Evolutionary conservation across 2,329 filamentous ascomycete genomes (phyloP), one percentile per base, ranked within the genome.

Genomic region (Parastagonospora nodorum): DNA sequence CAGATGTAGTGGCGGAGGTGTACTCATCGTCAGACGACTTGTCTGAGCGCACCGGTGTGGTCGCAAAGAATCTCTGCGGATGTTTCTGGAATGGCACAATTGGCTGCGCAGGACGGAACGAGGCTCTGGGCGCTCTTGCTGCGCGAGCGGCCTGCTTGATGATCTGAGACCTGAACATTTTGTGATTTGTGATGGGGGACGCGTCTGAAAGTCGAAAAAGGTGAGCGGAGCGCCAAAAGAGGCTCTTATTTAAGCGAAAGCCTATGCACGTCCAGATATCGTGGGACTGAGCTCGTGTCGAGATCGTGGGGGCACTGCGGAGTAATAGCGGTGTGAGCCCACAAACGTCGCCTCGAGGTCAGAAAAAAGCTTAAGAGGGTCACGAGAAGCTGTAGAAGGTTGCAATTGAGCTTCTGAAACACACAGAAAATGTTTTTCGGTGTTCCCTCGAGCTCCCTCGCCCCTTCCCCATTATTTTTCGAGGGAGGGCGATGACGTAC

Each of bases 121-220:
- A 50, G 45, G 60, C 50, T 50, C 64, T 67, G n/a, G 69, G 64
- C 51, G 58, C 50, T 41, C 51, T 52, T 42, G 64, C 55, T 35
- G 65, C 61, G 38, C 69, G 64, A 29, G 63, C 61, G 32, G 65
- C 54, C 35, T 68, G 67, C 41, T 70, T 68, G 40, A 71, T 53
- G 19, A 69, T 33, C 40, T 67, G 67, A 40, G 69, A 58, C 56
- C 57, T 67, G 62, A 74, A 69, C 72, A 75, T 75, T 42, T 45
- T 53, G 2, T 33, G 29, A 9, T 53, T n/a, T n/a, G 45, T 14
- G 33, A 35, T 44, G 30, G 19, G 31, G 41, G 48, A 43, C 19
- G 19, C 19, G 19, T 24, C 19, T 24, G 19, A 24, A 24, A 24
- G 19, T 24, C 19, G 19, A 24, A 24, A 24, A 24, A 24, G 19